A percentile compares a stretch with the other conserved stretches of the same genome.
Conservation (phyloP, 108 stramenopile genomes). For the Conticribra guillardii region DNA sequence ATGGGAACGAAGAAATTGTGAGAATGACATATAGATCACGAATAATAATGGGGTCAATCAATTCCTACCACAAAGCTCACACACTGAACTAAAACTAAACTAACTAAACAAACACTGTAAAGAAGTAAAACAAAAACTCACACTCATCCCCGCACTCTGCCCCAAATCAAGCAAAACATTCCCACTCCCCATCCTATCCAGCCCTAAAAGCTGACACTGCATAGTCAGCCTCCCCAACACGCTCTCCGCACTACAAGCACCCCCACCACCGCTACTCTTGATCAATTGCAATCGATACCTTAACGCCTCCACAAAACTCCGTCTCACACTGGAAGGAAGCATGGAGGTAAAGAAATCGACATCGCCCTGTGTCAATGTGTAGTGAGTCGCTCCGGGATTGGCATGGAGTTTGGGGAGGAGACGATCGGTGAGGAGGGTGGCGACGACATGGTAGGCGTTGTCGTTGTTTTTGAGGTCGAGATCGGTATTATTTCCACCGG, state of each 20-base stretch:
- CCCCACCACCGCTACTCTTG: constrained; percentile 20
- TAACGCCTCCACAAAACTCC: constrained; percentile 72
- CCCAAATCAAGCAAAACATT: constrained; percentile 65
- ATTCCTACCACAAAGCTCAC: background rate
- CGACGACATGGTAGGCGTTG: constrained; percentile 74
- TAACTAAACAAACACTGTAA: background rate
- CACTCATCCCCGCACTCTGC: constrained; percentile 20
- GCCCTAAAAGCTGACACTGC: constrained; percentile 69
- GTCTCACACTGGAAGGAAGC: constrained; percentile 49
- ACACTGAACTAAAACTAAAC: too few relatives aligned
- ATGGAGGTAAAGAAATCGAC: constrained; percentile 58
- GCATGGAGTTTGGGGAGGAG: constrained; percentile 50
- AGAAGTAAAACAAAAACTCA: background rate
- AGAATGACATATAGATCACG: background rate
- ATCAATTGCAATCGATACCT: constrained; percentile 48
- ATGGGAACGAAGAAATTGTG: background rate
- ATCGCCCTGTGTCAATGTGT: constrained; percentile 56
- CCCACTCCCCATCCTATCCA: constrained; percentile 55
- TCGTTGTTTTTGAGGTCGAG: constrained; percentile 73
- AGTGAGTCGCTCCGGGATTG: constrained; percentile 10
- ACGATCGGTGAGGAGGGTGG: constrained; percentile 62
- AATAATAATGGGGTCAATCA: background rate
- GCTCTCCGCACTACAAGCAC: constrained; percentile 13
- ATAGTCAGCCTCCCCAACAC: constrained; percentile 52
- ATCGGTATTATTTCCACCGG: background rate